Conservation (phyloP, 768 basidiomycete species). For the Termitomyces sp. region DNA sequence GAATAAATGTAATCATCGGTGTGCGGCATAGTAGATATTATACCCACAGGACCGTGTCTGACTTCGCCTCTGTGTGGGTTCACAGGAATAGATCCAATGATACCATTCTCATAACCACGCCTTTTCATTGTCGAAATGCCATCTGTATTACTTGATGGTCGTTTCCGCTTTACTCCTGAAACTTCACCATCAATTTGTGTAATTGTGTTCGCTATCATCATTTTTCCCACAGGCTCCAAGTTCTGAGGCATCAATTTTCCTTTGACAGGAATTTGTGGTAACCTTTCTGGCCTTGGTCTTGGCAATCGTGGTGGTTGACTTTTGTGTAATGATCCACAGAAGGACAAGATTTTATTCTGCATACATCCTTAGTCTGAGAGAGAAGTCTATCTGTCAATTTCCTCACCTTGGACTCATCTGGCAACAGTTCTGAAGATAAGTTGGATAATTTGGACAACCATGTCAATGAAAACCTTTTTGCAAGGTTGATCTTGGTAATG, state of each 20-base stretch:
- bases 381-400: not conserved
- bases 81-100: not conserved
- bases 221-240: not conserved
- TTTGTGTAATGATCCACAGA: not conserved
- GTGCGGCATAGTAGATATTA: not conserved
- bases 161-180: not conserved
- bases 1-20: not conserved
- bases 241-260: not conserved
- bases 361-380: not conserved
- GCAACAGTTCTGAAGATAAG: not conserved
- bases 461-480: not conserved
- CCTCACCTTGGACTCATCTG: not conserved
- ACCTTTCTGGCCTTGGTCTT: not conserved
- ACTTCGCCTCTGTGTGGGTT: not conserved
- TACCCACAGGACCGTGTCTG: not conserved
- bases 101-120: not conserved
- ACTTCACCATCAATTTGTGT: not conserved
- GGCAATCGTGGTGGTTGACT: not conserved
- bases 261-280: not conserved
- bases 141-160: not conserved
- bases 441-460: too few relatives aligned
- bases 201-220: not conserved
- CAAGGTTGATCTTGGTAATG: conserved; percentile 2
- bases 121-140: not conserved
- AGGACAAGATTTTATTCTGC: not conserved